These are phyloP conservation scores for Scheffersomyces titani DNA, from an alignment of 1,139 yeast species.

Conservation along the genomic window DNA sequence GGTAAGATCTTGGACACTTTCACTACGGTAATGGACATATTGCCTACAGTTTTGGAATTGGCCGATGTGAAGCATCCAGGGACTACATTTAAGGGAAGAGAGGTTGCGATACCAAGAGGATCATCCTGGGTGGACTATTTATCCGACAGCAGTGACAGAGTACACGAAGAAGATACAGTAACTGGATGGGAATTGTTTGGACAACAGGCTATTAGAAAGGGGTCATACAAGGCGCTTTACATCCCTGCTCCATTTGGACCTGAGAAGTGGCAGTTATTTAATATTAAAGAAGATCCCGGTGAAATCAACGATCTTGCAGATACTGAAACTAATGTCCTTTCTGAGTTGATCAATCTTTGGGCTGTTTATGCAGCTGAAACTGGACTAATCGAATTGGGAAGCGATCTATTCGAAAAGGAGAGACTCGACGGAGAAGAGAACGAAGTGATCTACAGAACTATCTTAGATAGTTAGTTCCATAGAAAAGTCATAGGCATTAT, in stretches of 20 bases:
- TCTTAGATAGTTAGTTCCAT: not conserved
- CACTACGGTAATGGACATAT: conserved; percentile 57
- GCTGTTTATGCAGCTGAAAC: conserved; percentile 55
- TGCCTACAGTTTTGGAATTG: conserved; percentile 53
- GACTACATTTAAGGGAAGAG: conserved; percentile 32
- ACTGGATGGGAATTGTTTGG: conserved; percentile 64
- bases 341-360: conserved; percentile 50
- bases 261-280: conserved; percentile 51
- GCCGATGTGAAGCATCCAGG: conserved; percentile 51
- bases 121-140: conserved; percentile 41
- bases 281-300: conserved; percentile 47
- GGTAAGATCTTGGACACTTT: conserved; percentile 39
- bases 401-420: conserved; percentile 6
- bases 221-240: conserved; percentile 49
- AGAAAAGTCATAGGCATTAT: not conserved
- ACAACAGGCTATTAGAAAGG: conserved; percentile 55
- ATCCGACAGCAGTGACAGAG: conserved; percentile 20
- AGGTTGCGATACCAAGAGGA: conserved; percentile 42
- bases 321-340: conserved; percentile 29
- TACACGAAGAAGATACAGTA: conserved; percentile 47
- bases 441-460: not conserved
- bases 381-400: conserved; percentile 44
- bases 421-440: conserved; percentile 6
- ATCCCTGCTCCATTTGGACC: conserved; percentile 53
- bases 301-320: conserved; percentile 46